These are phyloP conservation scores for Podaxis pistillaris DNA, from an alignment of 768 basidiomycete genomes.

Conservation along the genomic window DNA sequence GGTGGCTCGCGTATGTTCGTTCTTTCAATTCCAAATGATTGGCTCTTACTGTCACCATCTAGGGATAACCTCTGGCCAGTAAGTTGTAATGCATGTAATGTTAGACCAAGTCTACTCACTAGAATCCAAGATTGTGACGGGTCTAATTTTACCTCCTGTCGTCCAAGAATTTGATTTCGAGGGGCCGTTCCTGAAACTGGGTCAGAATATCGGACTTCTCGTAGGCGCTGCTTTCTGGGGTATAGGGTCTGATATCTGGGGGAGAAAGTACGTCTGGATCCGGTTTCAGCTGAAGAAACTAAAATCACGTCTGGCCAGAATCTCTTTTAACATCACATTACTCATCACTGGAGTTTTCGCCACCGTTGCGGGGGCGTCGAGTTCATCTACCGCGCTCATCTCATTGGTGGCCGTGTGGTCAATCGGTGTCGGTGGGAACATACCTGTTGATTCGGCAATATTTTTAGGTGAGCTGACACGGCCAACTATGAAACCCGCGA, in stretches of 20 bases:
- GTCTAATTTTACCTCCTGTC: slow-evolving; percentile 58
- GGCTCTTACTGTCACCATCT: background rate
- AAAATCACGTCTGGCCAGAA: slow-evolving; percentile 29
- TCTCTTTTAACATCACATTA: slow-evolving; percentile 69
- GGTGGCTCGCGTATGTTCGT: slow-evolving; percentile 28
- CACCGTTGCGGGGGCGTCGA: slow-evolving; percentile 56
- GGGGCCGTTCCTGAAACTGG: slow-evolving; percentile 64
- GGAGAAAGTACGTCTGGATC: slow-evolving; percentile 44
- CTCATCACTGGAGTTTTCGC: slow-evolving; percentile 68
- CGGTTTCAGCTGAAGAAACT: slow-evolving; percentile 4
- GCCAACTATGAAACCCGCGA: background rate
- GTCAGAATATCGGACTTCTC: slow-evolving; percentile 69
- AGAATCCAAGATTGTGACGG: slow-evolving; percentile 24
- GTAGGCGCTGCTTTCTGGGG: slow-evolving; percentile 73
- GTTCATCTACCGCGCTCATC: slow-evolving; percentile 47
- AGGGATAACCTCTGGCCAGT: slow-evolving; percentile 32
- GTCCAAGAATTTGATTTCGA: slow-evolving; percentile 63
- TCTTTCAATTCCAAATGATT: background rate
- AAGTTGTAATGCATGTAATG: background rate
- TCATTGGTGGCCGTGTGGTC: slow-evolving; percentile 57
- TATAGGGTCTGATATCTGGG: slow-evolving; percentile 68
- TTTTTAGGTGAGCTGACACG: slow-evolving; percentile 54
- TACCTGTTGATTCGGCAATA: slow-evolving; percentile 75
- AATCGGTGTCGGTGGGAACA: slow-evolving; percentile 63
- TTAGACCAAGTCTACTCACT: background rate